Evolutionary conservation across 345 rosid genomes (phyloP), one percentile per base, ranked within the genome.

Genomic region (Corchorus olitorius): DNA sequence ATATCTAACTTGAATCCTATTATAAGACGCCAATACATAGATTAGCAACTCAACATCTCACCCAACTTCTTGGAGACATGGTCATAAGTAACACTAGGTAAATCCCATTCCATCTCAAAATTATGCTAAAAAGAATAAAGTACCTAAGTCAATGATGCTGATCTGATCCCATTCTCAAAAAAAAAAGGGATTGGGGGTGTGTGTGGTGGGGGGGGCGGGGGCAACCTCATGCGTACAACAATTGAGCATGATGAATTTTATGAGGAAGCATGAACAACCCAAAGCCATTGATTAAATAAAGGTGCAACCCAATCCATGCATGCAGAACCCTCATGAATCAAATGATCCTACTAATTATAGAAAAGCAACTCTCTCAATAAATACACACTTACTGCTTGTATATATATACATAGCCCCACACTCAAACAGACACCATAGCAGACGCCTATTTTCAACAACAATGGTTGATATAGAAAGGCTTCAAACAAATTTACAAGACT

Each of bases 51-150:
- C 16, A 27, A 45, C 43, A 52, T 15, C 16, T 8, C n/a, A 13
- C 60, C 62, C 49, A 16, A 61, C 19, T 48, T 35, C 70, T 59
- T 34, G 34, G 35, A 10, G 22, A 68, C 62, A 34, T 10, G 5
- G 45, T 71, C 66, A 48, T 70, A 62, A 35, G n/a, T 43, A 20
- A 4, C 65, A 61, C 59, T 16, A 64, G 19, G 39, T 41, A 33
- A 48, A 66, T 59, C 52, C 60, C 43, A 67, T 55, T 39, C 65
- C 54, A 39, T 37, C 74, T 20, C 52, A 16, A 70, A 10, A 71
- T 17, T 55, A 19, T 5, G 33, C 46, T 13, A 52, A 50, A 69
- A 22, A 49, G 43, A 50, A 34, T 2, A 70, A 50, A 69, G 5
- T 35, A 52, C 27, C 15, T 52, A 5, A 17, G 16, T 22, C 9